Evolutionary conservation across 371 early-diverging fungal species (phyloP).

Genomic region (Saksenaea oblongispora): DNA sequence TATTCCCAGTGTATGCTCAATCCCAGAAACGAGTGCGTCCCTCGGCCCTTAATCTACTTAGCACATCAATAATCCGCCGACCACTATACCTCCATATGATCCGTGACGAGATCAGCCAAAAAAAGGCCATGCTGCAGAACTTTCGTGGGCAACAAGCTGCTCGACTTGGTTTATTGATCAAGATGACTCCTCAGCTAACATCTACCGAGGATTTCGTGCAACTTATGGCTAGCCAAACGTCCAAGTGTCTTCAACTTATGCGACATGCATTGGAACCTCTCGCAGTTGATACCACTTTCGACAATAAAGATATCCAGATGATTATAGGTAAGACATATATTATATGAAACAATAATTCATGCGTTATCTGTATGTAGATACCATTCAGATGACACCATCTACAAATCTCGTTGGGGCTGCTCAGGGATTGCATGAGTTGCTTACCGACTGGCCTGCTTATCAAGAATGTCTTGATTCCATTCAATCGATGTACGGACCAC

Average conservation of each 20-base stretch:
- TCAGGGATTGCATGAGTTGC: constrained; percentile 7
- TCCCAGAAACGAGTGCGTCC: constrained; percentile 3
- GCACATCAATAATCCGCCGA: constrained; percentile 21
- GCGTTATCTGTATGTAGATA: neutral
- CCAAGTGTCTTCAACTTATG: constrained; percentile 17
- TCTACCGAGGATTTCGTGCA: neutral
- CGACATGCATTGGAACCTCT: constrained; percentile 9
- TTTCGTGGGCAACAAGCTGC: constrained; percentile 64
- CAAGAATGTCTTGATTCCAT: constrained; percentile 16
- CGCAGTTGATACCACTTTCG: neutral
- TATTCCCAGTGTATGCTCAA: constrained; percentile 35
- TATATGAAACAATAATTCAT: constrained; percentile 18
- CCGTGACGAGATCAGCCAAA: constrained; percentile 64
- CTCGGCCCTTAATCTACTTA: constrained; percentile 11
- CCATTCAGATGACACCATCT: neutral
- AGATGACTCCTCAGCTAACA: constrained; percentile 30
- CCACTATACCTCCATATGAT: constrained; percentile 53
- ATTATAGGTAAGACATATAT: constrained; percentile 8
- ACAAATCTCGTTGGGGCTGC: neutral
- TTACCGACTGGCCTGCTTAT: constrained; percentile 13
- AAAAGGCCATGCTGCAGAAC: constrained; percentile 48
- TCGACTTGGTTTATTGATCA: constrained; percentile 59
- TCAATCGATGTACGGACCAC: constrained; percentile 40
- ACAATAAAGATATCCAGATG: constrained; percentile 5
- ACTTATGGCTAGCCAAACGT: constrained; percentile 6